A percentile compares a stretch with the other conserved stretches of the same genome.
Conservation (phyloP, 2,329 filamentous ascomycete species). For the Aspergillus fructus region DNA sequence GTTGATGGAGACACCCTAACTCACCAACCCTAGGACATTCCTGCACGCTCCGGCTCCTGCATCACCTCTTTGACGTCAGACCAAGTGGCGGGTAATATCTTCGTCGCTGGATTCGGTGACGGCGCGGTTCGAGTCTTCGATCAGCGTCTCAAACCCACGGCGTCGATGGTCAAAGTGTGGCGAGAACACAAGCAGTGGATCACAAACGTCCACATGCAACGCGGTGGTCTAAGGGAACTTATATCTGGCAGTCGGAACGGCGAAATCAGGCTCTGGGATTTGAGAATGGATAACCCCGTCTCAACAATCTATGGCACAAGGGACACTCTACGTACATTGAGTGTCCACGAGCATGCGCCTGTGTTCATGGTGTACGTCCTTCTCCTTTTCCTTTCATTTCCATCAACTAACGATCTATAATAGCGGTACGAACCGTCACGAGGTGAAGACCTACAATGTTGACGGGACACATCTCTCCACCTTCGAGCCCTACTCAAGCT, state of each 20-base stretch:
- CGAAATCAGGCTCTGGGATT: constrained; percentile 94
- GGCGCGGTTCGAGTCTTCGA: constrained; percentile 94
- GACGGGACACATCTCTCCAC: constrained; percentile 75
- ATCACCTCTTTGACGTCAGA: constrained; percentile 95
- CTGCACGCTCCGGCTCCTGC: constrained; percentile 88
- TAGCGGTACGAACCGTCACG: constrained; percentile 83
- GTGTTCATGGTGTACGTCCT: constrained; percentile 87
- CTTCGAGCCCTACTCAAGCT: constrained; percentile 86
- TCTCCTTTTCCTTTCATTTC: background rate
- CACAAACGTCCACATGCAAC: constrained; percentile 93
- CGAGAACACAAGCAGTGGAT: constrained; percentile 96
- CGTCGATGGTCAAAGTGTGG: constrained; percentile 95
- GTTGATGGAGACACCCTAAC: background rate
- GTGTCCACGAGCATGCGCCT: constrained; percentile 92
- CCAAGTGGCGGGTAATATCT: constrained; percentile 95
- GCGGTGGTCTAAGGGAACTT: constrained; percentile 87
- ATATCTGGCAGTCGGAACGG: constrained; percentile 88
- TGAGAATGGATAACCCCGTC: constrained; percentile 77
- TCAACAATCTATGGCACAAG: constrained; percentile 72
- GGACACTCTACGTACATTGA: constrained; percentile 78
- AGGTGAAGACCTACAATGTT: constrained; percentile 90
- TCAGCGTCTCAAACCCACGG: constrained; percentile 76
- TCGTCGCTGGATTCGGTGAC: constrained; percentile 94
- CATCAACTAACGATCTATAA: background rate
- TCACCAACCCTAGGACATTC: constrained; percentile 65